Conservation (phyloP, 2,329 filamentous ascomycete species). For the Fusarium nanum region DNA sequence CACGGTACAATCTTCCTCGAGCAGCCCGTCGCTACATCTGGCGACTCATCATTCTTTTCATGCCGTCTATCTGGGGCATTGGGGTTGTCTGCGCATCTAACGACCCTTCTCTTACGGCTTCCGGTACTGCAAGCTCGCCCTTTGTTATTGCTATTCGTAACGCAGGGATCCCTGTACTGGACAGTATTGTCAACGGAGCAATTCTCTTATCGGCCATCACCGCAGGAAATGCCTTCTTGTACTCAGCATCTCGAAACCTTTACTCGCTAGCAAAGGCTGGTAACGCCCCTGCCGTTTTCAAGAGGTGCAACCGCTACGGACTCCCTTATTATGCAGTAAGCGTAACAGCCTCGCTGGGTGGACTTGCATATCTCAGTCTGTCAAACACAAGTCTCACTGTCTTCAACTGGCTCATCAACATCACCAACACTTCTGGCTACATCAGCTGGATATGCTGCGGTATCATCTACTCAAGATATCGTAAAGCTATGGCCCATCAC, state of each 20-base stretch:
- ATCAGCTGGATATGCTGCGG: conserved; percentile 8
- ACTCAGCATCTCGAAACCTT: conserved; percentile 1
- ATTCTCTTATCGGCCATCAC: conserved; percentile 12
- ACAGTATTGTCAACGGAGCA: conserved; percentile 9
- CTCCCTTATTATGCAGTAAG: conserved; percentile 6
- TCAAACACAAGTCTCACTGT: conserved; percentile 4
- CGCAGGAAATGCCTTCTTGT: conserved; percentile 3
- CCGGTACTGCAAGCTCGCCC: neutral
- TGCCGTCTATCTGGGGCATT: conserved; percentile 7
- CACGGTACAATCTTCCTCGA: conserved; percentile 5
- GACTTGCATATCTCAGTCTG: conserved; percentile 3
- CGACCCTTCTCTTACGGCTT: neutral
- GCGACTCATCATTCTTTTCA: conserved; percentile 3
- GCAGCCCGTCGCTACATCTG: conserved; percentile 3
- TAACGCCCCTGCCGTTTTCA: neutral
- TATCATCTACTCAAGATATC: neutral
- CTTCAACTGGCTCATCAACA: conserved; percentile 15
- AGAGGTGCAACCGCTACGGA: conserved; percentile 7
- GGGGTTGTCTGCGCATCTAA: conserved; percentile 10
- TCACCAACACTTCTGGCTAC: conserved; percentile 2
- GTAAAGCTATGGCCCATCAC: too few relatives aligned
- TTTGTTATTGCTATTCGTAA: conserved; percentile 8
- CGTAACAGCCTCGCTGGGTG: conserved; percentile 5
- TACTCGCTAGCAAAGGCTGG: conserved; percentile 9
- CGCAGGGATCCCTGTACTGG: conserved; percentile 8